phyloP scores from a whole-genome alignment of 768 basidiomycete species.

The Leccinum rimulosum region DNA sequence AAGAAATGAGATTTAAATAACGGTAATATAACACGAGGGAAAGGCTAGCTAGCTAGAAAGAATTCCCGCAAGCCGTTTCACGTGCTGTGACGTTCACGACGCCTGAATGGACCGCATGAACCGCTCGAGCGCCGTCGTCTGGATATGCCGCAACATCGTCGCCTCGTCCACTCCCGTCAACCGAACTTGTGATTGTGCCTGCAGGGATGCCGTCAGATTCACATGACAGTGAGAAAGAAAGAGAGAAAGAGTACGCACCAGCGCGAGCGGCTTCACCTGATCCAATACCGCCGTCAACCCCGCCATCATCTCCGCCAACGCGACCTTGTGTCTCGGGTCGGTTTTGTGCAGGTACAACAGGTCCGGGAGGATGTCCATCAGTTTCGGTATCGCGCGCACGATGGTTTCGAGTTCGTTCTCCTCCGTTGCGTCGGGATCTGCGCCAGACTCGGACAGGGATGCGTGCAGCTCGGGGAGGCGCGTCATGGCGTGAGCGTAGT shows the following conservation, averaged over 20 bases:
- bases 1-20: slow-evolving; percentile 19
- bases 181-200: slow-evolving; percentile 44
- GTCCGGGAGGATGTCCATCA: slow-evolving; percentile 69
- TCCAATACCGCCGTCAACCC: slow-evolving; percentile 60
- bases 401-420: slow-evolving; percentile 59
- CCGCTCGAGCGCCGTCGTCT: slow-evolving; percentile 59
- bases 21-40: slow-evolving; percentile 12
- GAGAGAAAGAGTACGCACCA: slow-evolving; percentile 44
- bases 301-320: slow-evolving; percentile 69
- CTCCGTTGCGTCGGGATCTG: slow-evolving; percentile 45
- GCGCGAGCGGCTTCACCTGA: slow-evolving; percentile 52
- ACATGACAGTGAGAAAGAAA: not conserved
- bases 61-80: not conserved
- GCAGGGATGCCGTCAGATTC: slow-evolving; percentile 5
- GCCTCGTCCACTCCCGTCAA: slow-evolving; percentile 51
- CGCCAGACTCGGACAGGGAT: slow-evolving; percentile 37
- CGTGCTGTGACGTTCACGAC: slow-evolving; percentile 19
- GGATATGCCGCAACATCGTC: slow-evolving; percentile 60
- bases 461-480: slow-evolving; percentile 56
- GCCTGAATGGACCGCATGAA: slow-evolving; percentile 58
- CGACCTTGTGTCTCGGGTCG: slow-evolving; percentile 67
- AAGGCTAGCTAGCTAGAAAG: not conserved
- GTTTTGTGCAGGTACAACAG: slow-evolving; percentile 51
- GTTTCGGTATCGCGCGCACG: slow-evolving; percentile 54
- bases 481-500: slow-evolving; percentile 65